phyloP scores from a whole-genome alignment of 1,284 basidiomycete genomes.

The Waitea zeae region DNA sequence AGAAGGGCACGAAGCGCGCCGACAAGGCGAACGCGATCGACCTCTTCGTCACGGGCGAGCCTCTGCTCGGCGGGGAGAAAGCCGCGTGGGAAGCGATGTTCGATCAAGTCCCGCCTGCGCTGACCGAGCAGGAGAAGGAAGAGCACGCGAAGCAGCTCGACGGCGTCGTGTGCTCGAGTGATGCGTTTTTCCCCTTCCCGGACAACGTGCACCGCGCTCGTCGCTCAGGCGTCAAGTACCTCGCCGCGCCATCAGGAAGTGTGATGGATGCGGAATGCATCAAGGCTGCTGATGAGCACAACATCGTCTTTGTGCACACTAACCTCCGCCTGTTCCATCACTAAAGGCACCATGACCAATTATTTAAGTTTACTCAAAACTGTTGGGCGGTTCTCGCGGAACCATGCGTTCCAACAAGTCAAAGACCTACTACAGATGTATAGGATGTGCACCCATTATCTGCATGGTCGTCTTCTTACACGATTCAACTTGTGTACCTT shows the following conservation, averaged over 20 bases:
- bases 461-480: too few species aligned
- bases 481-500: too few species aligned
- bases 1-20: conserved; percentile 92
- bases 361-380: conserved; percentile 1
- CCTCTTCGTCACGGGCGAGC: conserved; percentile 85
- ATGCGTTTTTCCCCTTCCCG: conserved; percentile 99
- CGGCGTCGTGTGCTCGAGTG: conserved; percentile 84
- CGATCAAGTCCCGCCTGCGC: conserved; percentile 50
- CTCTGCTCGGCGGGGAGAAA: conserved; percentile 77
- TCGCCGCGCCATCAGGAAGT: conserved; percentile 89
- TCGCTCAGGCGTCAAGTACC: conserved; percentile 83
- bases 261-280: conserved; percentile 96
- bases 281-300: conserved; percentile 84
- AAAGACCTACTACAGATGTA: too few species aligned
- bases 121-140: conserved; percentile 60
- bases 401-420: too few species aligned
- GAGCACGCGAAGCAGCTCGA: conserved; percentile 59
- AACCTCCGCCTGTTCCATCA: conserved; percentile 72
- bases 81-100: conserved; percentile 87
- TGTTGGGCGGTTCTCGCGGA: too few species aligned
- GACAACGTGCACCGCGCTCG: conserved; percentile 93
- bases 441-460: too few species aligned
- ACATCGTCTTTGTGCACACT: conserved; percentile 80
- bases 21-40: conserved; percentile 99
- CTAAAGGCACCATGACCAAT: too few species aligned